Percentiles rank a stretch among this genome's conserved stretches.
Conservation (phyloP, 2,329 filamentous ascomycete genomes). For the Aspergillus thermomutatus region DNA sequence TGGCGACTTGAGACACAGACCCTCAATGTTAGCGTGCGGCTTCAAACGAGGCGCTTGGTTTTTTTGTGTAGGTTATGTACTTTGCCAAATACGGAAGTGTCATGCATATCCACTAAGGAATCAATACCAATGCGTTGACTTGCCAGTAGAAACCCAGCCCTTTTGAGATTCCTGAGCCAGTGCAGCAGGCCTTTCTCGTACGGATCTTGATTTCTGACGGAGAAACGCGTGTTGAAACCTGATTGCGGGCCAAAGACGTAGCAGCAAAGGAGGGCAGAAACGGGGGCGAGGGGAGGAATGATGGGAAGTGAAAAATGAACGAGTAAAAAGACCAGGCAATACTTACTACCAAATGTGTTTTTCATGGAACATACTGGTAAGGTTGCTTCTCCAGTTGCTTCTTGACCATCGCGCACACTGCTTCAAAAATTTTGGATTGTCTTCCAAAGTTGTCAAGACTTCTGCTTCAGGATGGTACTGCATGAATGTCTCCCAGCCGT, state of each 20-base stretch:
- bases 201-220: background rate
- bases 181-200: background rate
- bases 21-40: conserved; percentile 24
- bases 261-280: background rate
- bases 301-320: background rate
- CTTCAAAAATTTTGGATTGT: conserved; percentile 82
- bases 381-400: conserved; percentile 97
- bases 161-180: conserved; percentile 18
- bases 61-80: conserved; percentile 6
- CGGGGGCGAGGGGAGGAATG: too few species aligned
- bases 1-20: conserved; percentile 63
- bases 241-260: background rate
- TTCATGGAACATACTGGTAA: conserved; percentile 83
- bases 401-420: conserved; percentile 94
- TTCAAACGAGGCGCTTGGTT: conserved; percentile 8
- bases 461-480: conserved; percentile 91
- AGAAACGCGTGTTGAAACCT: background rate
- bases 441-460: conserved; percentile 88
- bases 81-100: conserved; percentile 10
- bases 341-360: conserved; percentile 83
- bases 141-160: background rate
- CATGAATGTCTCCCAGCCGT: conserved; percentile 91
- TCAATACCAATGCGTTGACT: background rate
- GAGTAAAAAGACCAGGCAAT: conserved; percentile 6
- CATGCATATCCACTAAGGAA: background rate